phyloP scores from a whole-genome alignment of 345 rosid genomes.

The Gossypium stocksii region DNA sequence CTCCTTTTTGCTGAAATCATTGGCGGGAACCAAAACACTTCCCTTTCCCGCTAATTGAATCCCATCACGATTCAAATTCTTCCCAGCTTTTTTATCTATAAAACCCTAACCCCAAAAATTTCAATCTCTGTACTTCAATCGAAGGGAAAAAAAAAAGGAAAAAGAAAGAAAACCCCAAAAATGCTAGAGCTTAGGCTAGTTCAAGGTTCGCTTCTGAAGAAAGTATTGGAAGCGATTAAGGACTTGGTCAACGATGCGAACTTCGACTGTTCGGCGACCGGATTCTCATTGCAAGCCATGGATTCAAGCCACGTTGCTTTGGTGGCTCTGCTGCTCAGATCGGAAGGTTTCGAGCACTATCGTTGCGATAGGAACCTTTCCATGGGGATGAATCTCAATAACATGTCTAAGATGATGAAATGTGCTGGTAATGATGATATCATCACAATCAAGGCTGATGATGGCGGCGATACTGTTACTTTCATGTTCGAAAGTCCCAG shows the following conservation, averaged over 20 bases:
- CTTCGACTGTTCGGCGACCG: slow-evolving; percentile 93
- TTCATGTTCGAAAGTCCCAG: slow-evolving; percentile 99
- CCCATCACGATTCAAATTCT: neutral
- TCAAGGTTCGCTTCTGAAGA: slow-evolving; percentile 91
- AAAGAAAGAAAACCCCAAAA: neutral
- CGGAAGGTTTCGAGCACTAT: slow-evolving; percentile 98
- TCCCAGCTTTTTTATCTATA: slow-evolving; percentile 3
- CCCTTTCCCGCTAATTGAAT: neutral
- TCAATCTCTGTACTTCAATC: neutral
- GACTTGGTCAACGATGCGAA: slow-evolving; percentile 94
- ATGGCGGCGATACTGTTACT: slow-evolving; percentile 93
- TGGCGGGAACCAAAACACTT: slow-evolving; percentile 30
- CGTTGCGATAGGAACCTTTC: slow-evolving; percentile 92
- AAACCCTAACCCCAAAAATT: slow-evolving; percentile 23
- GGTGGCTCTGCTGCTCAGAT: slow-evolving; percentile 78
- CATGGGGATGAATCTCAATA: slow-evolving; percentile 91
- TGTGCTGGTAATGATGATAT: slow-evolving; percentile 97
- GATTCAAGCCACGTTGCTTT: slow-evolving; percentile 98
- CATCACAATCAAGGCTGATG: slow-evolving; percentile 93
- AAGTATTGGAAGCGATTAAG: slow-evolving; percentile 84
- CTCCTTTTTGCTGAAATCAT: neutral
- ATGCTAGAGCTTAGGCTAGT: slow-evolving; percentile 92
- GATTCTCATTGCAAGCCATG: slow-evolving; percentile 98
- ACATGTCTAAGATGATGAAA: slow-evolving; percentile 91
- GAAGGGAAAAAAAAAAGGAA: neutral